Percentiles rank a stretch among this genome's conserved stretches.
Conservation (phyloP, 73 alveolate genomes). For the Diophrys sp. region DNA sequence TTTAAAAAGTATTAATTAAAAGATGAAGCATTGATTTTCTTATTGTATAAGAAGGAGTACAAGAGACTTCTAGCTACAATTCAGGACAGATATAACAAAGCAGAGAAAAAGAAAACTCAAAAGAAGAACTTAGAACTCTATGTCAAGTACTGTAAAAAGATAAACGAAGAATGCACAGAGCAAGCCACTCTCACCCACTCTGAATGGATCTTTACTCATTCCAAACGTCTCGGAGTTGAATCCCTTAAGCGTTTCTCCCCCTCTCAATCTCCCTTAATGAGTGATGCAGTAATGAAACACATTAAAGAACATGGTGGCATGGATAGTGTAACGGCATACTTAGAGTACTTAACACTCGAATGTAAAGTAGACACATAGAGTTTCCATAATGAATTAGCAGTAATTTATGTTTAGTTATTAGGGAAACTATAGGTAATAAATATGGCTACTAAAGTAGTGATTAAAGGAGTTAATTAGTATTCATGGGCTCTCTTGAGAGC, state of each 20-base stretch:
- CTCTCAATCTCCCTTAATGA: conserved; percentile 10
- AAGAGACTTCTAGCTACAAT: conserved; percentile 7
- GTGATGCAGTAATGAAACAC: conserved; percentile 15
- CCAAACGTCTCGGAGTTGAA: conserved; percentile 18
- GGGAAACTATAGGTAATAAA: not conserved
- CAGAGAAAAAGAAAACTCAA: conserved; percentile 7
- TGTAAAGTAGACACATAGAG: conserved; percentile 25
- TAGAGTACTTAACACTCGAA: conserved; percentile 43
- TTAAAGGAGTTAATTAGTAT: conserved; percentile 1
- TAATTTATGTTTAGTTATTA: conserved; percentile 23
- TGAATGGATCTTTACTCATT: conserved; percentile 26
- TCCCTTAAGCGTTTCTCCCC: conserved; percentile 23
- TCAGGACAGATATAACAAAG: conserved; percentile 13
- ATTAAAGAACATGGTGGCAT: conserved; percentile 37
- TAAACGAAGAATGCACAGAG: conserved; percentile 21
- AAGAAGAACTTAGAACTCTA: conserved; percentile 11
- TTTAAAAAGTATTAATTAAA: conserved; percentile 21
- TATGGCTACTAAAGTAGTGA: not conserved
- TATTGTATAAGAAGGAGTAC: conserved; percentile 34
- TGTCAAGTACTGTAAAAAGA: conserved; percentile 33
- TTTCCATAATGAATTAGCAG: conserved; percentile 40
- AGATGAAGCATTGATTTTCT: conserved; percentile 31
- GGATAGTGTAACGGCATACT: conserved; percentile 10
- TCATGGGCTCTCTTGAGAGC: conserved; percentile 19
- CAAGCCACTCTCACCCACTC: conserved; percentile 16